phyloP scores from a whole-genome alignment of 805 yeast species.

The Suhomyces sp. region DNA sequence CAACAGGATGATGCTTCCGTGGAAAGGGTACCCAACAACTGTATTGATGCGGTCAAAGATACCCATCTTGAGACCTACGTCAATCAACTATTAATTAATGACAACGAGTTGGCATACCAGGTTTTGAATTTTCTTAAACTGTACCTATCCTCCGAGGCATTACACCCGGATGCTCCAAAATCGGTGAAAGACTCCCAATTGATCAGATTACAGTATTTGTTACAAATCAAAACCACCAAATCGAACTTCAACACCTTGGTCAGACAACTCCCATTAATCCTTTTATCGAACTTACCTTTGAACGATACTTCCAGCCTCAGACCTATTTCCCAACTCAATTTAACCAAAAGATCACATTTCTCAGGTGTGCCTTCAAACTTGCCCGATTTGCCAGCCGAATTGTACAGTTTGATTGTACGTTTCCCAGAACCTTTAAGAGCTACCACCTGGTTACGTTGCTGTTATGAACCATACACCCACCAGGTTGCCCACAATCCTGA shows the following conservation, averaged over 20 bases:
- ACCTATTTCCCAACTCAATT: slow-evolving; percentile 24
- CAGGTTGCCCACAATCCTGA: slow-evolving; percentile 21
- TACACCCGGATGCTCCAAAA: slow-evolving; percentile 28
- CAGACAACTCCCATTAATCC: slow-evolving; percentile 61
- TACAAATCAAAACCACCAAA: slow-evolving; percentile 47
- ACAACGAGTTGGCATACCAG: slow-evolving; percentile 73
- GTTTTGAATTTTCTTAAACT: slow-evolving; percentile 82
- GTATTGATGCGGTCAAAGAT: slow-evolving; percentile 39
- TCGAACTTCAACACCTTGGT: slow-evolving; percentile 52
- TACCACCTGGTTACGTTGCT: slow-evolving; percentile 90
- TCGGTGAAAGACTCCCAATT: slow-evolving; percentile 33
- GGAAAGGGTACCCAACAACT: slow-evolving; percentile 28
- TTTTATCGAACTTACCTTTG: slow-evolving; percentile 34
- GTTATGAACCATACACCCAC: slow-evolving; percentile 65
- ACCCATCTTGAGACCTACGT: slow-evolving; percentile 52
- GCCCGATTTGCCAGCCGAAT: slow-evolving; percentile 55
- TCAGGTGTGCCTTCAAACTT: slow-evolving; percentile 59
- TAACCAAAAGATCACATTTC: slow-evolving; percentile 51
- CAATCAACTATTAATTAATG: slow-evolving; percentile 57
- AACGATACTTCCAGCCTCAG: slow-evolving; percentile 30
- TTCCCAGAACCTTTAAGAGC: slow-evolving; percentile 88
- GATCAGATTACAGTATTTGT: slow-evolving; percentile 47
- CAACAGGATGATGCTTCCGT: slow-evolving; percentile 14
- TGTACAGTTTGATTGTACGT: slow-evolving; percentile 59
- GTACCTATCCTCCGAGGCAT: slow-evolving; percentile 63